Percentiles rank a stretch among this genome's conserved stretches.
Evolutionary conservation across 169 alveolate genomes (phyloP).

Genomic region (Condylostoma magnum): DNA sequence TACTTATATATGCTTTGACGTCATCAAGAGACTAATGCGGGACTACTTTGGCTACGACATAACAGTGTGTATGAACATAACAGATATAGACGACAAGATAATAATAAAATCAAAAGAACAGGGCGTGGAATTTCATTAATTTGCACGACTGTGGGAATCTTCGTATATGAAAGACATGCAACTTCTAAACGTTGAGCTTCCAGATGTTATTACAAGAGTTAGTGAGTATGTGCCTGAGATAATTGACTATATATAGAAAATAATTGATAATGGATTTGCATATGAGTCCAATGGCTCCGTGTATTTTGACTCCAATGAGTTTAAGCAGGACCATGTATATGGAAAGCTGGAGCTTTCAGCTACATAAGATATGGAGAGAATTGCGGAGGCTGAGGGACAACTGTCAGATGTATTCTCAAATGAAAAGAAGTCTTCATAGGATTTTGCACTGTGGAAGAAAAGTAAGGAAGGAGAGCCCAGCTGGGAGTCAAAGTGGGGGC

Average conservation of each 20-base stretch:
- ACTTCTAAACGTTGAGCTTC: constrained; percentile 88
- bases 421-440: constrained; percentile 91
- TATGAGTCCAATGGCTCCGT: constrained; percentile 96
- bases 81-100: constrained; percentile 98
- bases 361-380: constrained; percentile 76
- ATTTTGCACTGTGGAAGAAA: constrained; percentile 98
- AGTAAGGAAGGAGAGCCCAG: constrained; percentile 96
- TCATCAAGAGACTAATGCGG: constrained; percentile 91
- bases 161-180: constrained; percentile 91
- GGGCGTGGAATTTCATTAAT: constrained; percentile 58
- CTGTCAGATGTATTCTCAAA: constrained; percentile 73
- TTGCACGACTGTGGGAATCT: constrained; percentile 91
- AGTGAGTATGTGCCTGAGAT: constrained; percentile 96
- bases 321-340: constrained; percentile 85
- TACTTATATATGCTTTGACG: constrained; percentile 95
- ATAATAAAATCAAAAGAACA: constrained; percentile 84
- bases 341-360: constrained; percentile 92
- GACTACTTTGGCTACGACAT: constrained; percentile 96
- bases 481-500: constrained; percentile 99
- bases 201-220: constrained; percentile 95
- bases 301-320: constrained; percentile 92
- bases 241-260: constrained; percentile 85
- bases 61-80: constrained; percentile 94
- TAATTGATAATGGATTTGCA: constrained; percentile 93
- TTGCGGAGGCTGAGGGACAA: constrained; percentile 93